phyloP scores from a whole-genome alignment of 805 yeast species.

The Kodamaea leandrae region DNA sequence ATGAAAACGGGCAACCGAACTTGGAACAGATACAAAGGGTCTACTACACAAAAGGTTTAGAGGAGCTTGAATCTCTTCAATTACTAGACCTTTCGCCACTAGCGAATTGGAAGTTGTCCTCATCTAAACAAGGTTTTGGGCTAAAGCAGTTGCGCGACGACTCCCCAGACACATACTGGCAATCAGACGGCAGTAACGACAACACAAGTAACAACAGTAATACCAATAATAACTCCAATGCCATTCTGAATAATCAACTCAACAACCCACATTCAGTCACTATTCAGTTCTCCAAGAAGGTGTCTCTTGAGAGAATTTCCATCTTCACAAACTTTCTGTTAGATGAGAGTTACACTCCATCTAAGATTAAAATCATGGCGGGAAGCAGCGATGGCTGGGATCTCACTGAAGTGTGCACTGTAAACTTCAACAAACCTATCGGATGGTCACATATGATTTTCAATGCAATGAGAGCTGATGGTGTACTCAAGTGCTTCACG shows the following conservation, averaged over 20 bases:
- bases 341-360: conserved; percentile 94
- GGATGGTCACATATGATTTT: conserved; percentile 78
- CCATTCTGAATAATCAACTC: conserved; percentile 31
- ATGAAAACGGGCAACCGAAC: conserved; percentile 22
- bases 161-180: conserved; percentile 80
- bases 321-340: conserved; percentile 65
- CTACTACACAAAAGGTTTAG: conserved; percentile 46
- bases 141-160: conserved; percentile 71
- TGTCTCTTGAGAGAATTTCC: conserved; percentile 63
- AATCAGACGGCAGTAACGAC: conserved; percentile 74
- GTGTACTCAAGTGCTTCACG: conserved; percentile 63
- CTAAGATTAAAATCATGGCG: conserved; percentile 58
- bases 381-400: conserved; percentile 79
- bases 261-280: conserved; percentile 80
- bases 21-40: conserved; percentile 41
- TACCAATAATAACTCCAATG: conserved; percentile 18
- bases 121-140: conserved; percentile 70
- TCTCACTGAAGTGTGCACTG: conserved; percentile 59
- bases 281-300: conserved; percentile 75
- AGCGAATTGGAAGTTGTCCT: conserved; percentile 84
- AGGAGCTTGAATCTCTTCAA: conserved; percentile 55
- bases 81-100: conserved; percentile 73
- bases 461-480: conserved; percentile 51
- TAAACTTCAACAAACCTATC: conserved; percentile 59
- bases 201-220: conserved; percentile 17